phyloP scores from a whole-genome alignment of 2,329 filamentous ascomycete species.

The Phialophora verrucosa region DNA sequence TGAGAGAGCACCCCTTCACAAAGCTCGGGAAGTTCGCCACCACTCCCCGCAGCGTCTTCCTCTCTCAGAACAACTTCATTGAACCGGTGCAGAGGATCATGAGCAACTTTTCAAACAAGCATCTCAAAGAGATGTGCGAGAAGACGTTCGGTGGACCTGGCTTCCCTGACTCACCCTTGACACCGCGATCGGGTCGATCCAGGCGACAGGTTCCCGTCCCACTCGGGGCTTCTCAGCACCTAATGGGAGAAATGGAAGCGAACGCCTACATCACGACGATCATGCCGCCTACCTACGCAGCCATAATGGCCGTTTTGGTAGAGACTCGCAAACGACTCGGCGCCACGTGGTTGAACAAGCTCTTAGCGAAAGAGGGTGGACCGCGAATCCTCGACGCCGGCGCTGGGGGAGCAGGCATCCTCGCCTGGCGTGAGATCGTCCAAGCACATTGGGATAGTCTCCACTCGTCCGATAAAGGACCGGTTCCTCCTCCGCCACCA shows the following conservation, averaged over 20 bases:
- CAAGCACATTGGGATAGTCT: constrained; percentile 80
- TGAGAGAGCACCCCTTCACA: constrained; percentile 71
- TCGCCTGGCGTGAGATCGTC: constrained; percentile 72
- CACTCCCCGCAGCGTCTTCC: constrained; percentile 72
- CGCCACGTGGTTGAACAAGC: constrained; percentile 61
- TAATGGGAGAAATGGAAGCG: constrained; percentile 66
- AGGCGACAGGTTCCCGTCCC: constrained; percentile 64
- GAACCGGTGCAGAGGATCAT: constrained; percentile 73
- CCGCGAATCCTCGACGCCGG: constrained; percentile 66
- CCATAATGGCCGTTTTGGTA: constrained; percentile 60
- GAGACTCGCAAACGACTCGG: constrained; percentile 67
- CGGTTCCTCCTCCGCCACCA: constrained; percentile 56
- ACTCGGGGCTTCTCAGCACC: constrained; percentile 60
- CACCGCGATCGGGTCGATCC: constrained; percentile 60
- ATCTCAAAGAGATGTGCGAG: constrained; percentile 75
- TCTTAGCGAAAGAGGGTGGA: constrained; percentile 63
- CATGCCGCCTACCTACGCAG: constrained; percentile 67
- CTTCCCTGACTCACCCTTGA: constrained; percentile 74
- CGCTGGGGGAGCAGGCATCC: constrained; percentile 64
- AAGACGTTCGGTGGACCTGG: constrained; percentile 75
- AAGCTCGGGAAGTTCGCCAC: constrained; percentile 75
- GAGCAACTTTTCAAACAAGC: constrained; percentile 70
- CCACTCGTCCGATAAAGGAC: constrained; percentile 49
- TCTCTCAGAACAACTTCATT: constrained; percentile 73
- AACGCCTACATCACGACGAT: constrained; percentile 65